These are phyloP conservation scores for Arthonia radiata DNA, from an alignment of 495 filamentous ascomycete genomes.

Conservation along the genomic window DNA sequence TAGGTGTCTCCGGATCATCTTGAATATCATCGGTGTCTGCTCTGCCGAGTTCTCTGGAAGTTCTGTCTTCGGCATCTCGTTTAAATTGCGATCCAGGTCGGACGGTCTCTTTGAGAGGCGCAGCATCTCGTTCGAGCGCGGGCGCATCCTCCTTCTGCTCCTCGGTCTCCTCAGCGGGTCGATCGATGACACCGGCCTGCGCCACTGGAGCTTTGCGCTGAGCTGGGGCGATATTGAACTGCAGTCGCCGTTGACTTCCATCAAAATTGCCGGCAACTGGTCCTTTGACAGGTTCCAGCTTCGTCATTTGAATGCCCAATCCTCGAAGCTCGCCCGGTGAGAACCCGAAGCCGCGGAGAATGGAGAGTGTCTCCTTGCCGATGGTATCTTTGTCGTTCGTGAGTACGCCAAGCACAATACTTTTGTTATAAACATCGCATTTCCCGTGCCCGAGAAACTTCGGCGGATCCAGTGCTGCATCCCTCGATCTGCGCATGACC, in stretches of 20 bases:
- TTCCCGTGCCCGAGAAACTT: slow-evolving; percentile 92
- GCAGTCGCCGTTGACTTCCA: slow-evolving; percentile 38
- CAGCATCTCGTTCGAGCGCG: no score
- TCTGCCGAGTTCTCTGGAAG: neutral
- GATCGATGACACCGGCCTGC: no score
- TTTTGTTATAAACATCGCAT: slow-evolving; percentile 83
- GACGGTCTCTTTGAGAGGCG: no score
- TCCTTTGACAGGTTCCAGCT: slow-evolving; percentile 52
- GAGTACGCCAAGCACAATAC: slow-evolving; percentile 51
- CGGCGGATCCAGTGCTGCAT: slow-evolving; percentile 75
- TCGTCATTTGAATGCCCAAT: slow-evolving; percentile 75
- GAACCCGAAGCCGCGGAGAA: slow-evolving; percentile 59
- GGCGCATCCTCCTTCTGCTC: no score
- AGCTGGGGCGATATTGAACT: slow-evolving; percentile 20
- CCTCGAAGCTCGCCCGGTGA: slow-evolving; percentile 78
- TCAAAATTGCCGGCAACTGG: slow-evolving; percentile 15
- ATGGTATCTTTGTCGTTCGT: slow-evolving; percentile 48
- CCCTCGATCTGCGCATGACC: slow-evolving; percentile 61
- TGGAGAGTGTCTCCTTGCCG: slow-evolving; percentile 55
- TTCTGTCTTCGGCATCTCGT: no score
- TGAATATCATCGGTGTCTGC: slow-evolving; percentile 21
- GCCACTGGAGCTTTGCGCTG: no score
- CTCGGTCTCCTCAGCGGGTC: no score
- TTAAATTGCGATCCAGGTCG: no score
- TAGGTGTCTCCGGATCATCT: slow-evolving; percentile 37